Base-by-base conservation (phyloP, 2,329 filamentous ascomycete genomes). In the Sporothrix sp. region DNA sequence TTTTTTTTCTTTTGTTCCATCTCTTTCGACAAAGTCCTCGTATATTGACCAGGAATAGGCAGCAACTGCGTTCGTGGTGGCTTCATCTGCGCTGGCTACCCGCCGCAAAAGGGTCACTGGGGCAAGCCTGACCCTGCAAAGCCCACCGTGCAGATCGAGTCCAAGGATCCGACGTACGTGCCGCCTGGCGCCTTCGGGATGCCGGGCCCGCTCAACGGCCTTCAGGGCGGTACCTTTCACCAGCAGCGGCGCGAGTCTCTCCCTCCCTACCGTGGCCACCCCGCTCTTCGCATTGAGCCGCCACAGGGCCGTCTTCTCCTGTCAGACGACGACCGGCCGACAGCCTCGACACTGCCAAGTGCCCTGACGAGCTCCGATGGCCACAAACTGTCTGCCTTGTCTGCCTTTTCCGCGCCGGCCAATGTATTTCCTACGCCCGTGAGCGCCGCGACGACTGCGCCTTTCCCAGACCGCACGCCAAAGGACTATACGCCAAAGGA, bases 41-140 rank as follows among this genome's bases (percentile, higher is more conserved):
- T n/a, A n/a, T n/a, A n/a, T n/a, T n/a, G n/a, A n/a, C n/a, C n/a
- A n/a, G n/a, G n/a, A n/a, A 23, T 56, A 91, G 86, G 85, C 69
- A 85, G 84, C 63, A 97, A 98, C 62, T 98, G 93, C 68, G 75
- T 85, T 51, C 85, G 88, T 54, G 91, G 93, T 39, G 87, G 87
- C 14, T 97, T 97, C 65, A 73, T 87, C 30, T 98, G 93, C 65
- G 85, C 87, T 59, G 93, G 93, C 47, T 98, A 98, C 67, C 85
- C 85, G 62, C 85, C 85, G 50, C 82, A 85, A 58, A 79, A 87
- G 60, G 81, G 82, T 37, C 75, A 79, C 47, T 93, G 86, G 82
- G 80, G 84, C 56, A 94, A 91, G 67, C 81, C 84, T 28, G 82
- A 87, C 85, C 14, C 52, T 54, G 81, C 70, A 61, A 81, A 85